Conservation (phyloP, 495 filamentous ascomycete species). For the Lichina pygmaea region DNA sequence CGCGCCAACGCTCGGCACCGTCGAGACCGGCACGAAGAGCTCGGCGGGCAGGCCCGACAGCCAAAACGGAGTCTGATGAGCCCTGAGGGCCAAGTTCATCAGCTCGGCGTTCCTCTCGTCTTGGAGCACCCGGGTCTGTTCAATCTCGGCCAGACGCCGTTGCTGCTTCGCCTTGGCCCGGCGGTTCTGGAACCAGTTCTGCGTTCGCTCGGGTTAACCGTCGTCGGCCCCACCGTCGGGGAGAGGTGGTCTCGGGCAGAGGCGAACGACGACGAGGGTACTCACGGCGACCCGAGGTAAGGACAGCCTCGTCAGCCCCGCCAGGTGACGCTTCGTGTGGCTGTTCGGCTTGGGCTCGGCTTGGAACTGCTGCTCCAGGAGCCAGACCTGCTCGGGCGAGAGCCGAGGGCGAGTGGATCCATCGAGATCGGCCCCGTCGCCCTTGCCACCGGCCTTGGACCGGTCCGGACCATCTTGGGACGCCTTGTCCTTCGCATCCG, state of each 20-base stretch:
- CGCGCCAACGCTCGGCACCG: too few relatives aligned
- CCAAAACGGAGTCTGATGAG: too few relatives aligned
- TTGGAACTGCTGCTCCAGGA: conserved; percentile 45
- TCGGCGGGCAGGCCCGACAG: too few relatives aligned
- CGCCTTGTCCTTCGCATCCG: too few relatives aligned
- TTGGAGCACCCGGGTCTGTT: conserved; percentile 1
- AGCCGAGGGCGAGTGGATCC: conserved; percentile 30
- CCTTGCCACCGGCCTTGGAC: neutral
- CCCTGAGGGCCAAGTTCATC: too few relatives aligned
- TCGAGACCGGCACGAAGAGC: too few relatives aligned
- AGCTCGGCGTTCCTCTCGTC: too few relatives aligned
- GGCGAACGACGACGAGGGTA: conserved; percentile 6
- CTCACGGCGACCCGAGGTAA: conserved; percentile 51
- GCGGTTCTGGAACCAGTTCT: conserved; percentile 89
- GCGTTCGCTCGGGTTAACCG: neutral
- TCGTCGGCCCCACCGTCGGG: neutral
- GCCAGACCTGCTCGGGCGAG: conserved; percentile 60
- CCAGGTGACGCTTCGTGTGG: conserved; percentile 45
- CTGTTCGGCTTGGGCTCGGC: conserved; percentile 56
- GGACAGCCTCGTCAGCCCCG: conserved; percentile 43
- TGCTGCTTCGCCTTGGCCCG: conserved; percentile 64
- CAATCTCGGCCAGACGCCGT: conserved; percentile 39
- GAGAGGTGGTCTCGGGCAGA: neutral
- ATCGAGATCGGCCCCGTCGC: conserved; percentile 15
- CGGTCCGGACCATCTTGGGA: too few relatives aligned